phyloP scores from a whole-genome alignment of 202 grass and related monocot species.

The Alloteropsis angusta region DNA sequence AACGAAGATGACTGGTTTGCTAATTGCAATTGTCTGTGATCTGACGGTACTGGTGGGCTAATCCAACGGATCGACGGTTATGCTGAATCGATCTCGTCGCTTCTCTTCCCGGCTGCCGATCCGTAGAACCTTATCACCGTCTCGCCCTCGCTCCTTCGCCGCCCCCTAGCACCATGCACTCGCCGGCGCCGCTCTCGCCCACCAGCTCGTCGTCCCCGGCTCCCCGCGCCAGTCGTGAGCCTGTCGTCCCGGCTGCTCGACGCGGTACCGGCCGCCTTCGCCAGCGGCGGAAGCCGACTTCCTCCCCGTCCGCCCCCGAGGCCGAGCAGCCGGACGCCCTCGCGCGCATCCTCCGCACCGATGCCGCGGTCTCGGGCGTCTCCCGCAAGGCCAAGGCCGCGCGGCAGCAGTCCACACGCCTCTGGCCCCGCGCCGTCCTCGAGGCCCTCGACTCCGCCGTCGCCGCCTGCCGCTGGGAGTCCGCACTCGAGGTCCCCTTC shows the following conservation, averaged over 20 bases:
- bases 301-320: not conserved
- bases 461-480: slow-evolving; percentile 46
- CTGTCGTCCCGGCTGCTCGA: not conserved
- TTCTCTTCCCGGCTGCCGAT: not conserved
- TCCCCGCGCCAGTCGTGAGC: not conserved
- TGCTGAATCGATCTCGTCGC: not conserved
- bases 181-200: not conserved
- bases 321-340: slow-evolving; percentile 35
- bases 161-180: not conserved
- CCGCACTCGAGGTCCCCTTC: slow-evolving; percentile 59
- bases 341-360: slow-evolving; percentile 62
- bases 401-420: slow-evolving; percentile 38
- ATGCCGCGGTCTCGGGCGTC: slow-evolving; percentile 56
- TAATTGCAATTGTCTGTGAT: not conserved
- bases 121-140: slow-evolving; percentile 20
- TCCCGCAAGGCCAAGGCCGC: slow-evolving; percentile 35
- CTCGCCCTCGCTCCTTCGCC: not conserved
- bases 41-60: not conserved
- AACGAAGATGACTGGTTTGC: too few species aligned
- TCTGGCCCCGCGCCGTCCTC: slow-evolving; percentile 75
- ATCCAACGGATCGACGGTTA: not conserved
- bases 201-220: not conserved
- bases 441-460: slow-evolving; percentile 70
- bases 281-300: not conserved
- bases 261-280: not conserved